These are phyloP conservation scores for Neofusicoccum kwambonambiense DNA, from an alignment of 2,329 filamentous ascomycete genomes.

Conservation along the genomic window DNA sequence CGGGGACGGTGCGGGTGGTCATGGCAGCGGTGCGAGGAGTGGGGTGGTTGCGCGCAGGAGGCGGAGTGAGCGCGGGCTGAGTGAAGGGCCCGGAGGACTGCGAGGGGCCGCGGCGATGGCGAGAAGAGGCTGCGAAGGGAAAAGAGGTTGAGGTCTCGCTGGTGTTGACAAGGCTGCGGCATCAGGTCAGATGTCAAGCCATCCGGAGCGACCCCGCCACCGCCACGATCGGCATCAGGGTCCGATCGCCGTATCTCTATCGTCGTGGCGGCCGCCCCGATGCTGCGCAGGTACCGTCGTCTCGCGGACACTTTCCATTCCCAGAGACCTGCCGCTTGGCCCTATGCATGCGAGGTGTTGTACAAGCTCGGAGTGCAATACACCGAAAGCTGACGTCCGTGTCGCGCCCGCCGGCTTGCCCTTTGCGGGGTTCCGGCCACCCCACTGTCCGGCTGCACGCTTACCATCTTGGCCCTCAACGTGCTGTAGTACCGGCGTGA, in stretches of 20 bases:
- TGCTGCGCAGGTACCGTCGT: too few species aligned
- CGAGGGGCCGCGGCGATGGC: not conserved
- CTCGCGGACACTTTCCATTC: too few species aligned
- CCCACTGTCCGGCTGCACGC: too few species aligned
- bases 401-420: too few species aligned
- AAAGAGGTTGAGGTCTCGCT: not conserved
- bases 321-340: too few species aligned
- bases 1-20: slow-evolving; percentile 45
- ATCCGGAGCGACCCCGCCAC: not conserved
- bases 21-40: not conserved
- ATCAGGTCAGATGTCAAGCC: not conserved
- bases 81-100: not conserved
- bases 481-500: too few species aligned
- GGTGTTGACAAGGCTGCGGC: not conserved
- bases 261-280: not conserved
- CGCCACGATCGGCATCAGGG: not conserved
- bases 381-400: too few species aligned
- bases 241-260: slow-evolving; percentile 1
- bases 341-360: too few species aligned
- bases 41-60: not conserved
- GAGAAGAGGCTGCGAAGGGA: not conserved
- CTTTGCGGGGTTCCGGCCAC: too few species aligned
- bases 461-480: too few species aligned
- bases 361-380: too few species aligned
- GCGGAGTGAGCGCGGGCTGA: not conserved